A percentile compares a stretch with the other conserved stretches of the same genome.
Conservation (phyloP, 2,329 filamentous ascomycete genomes). For the Aureobasidium mangrovei region DNA sequence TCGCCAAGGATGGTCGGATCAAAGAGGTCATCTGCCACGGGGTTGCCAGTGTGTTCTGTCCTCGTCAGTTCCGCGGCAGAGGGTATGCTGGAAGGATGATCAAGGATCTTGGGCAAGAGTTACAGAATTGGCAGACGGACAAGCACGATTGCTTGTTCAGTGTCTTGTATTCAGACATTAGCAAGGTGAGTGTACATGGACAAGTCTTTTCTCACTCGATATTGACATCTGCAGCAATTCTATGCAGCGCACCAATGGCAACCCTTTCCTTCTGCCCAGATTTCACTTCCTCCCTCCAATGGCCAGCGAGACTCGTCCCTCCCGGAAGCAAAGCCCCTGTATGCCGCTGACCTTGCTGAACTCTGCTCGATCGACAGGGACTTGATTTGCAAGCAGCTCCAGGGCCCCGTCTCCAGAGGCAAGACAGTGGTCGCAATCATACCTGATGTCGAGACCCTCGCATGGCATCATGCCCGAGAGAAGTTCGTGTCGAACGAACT, state of each 20-base stretch:
- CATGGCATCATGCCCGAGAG: slow-evolving; percentile 75
- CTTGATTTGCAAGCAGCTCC: slow-evolving; percentile 49
- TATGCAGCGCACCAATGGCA: slow-evolving; percentile 74
- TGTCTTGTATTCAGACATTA: slow-evolving; percentile 79
- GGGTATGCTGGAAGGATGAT: slow-evolving; percentile 76
- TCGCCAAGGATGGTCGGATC: slow-evolving; percentile 36
- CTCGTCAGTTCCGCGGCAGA: slow-evolving; percentile 54
- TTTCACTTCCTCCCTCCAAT: slow-evolving; percentile 48
- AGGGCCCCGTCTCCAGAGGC: slow-evolving; percentile 22
- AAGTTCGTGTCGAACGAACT: slow-evolving; percentile 63
- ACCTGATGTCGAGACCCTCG: slow-evolving; percentile 58
- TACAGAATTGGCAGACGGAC: slow-evolving; percentile 46
- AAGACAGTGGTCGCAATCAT: slow-evolving; percentile 55
- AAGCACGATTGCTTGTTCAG: slow-evolving; percentile 53
- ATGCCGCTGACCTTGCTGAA: slow-evolving; percentile 50
- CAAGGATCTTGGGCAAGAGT: slow-evolving; percentile 49
- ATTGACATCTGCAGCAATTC: slow-evolving; percentile 42
- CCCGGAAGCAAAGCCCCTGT: slow-evolving; percentile 33
- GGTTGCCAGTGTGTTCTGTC: slow-evolving; percentile 69
- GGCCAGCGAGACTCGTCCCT: slow-evolving; percentile 16
- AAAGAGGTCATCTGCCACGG: slow-evolving; percentile 60
- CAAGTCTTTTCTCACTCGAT: neutral
- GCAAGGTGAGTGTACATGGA: slow-evolving; percentile 39
- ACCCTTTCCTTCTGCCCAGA: slow-evolving; percentile 62
- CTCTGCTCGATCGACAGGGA: slow-evolving; percentile 58